Percentiles rank a stretch among this genome's conserved stretches.
Conservation (phyloP, 2,329 filamentous ascomycete species). For the Tothia fuscella region DNA sequence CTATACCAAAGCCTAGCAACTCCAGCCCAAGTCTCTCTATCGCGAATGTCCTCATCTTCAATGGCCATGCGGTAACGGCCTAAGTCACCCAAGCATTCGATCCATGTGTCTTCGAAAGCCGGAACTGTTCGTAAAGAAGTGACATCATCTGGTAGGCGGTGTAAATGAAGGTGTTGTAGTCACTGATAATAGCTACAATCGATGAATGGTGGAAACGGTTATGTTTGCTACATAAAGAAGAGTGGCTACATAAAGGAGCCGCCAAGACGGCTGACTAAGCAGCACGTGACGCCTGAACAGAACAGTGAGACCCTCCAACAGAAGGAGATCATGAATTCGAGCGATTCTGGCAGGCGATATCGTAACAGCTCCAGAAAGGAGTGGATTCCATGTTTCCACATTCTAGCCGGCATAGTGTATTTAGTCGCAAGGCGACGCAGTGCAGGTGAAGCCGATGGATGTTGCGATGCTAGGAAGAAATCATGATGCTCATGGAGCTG, state of each 20-base stretch:
- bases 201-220: conserved; percentile 79
- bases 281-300: too few relatives aligned
- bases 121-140: conserved; percentile 69
- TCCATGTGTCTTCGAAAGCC: conserved; percentile 77
- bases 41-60: conserved; percentile 64
- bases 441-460: conserved; percentile 61
- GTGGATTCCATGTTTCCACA: conserved; percentile 93
- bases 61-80: conserved; percentile 84
- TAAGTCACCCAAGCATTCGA: conserved; percentile 81
- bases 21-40: conserved; percentile 68
- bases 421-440: conserved; percentile 60
- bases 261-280: too few relatives aligned
- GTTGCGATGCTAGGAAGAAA: conserved; percentile 70
- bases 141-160: conserved; percentile 85
- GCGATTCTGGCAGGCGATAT: conserved; percentile 53
- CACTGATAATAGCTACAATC: too few relatives aligned
- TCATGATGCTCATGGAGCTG: conserved; percentile 35
- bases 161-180: conserved; percentile 86
- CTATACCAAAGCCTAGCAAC: conserved; percentile 76
- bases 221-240: too few relatives aligned
- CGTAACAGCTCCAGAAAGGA: conserved; percentile 59
- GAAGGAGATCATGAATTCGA: conserved; percentile 91
- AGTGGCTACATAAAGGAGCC: too few relatives aligned
- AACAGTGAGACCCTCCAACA: too few relatives aligned
- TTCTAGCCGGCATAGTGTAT: conserved; percentile 81